These are phyloP conservation scores for Pistacia integerrima DNA, from an alignment of 345 rosid genomes.

Conservation along the genomic window DNA sequence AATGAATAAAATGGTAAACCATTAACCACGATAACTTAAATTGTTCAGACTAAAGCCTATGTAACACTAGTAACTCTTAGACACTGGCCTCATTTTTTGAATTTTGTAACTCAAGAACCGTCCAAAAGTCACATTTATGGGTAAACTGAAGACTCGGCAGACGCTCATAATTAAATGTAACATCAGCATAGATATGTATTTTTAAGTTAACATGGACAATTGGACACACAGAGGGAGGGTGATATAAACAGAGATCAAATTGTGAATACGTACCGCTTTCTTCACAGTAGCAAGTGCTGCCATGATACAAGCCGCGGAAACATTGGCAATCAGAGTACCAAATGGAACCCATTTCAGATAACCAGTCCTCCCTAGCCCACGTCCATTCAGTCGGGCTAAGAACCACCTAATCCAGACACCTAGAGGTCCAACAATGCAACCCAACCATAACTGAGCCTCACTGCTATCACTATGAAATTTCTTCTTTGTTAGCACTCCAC, in stretches of 20 bases:
- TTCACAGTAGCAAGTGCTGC: constrained; percentile 67
- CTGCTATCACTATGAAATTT: constrained; percentile 53
- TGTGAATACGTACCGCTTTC: constrained; percentile 51
- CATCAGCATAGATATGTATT: too few species aligned
- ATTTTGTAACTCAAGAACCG: too few species aligned
- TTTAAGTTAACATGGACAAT: background rate
- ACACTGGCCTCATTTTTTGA: too few species aligned
- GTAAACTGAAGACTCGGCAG: too few species aligned
- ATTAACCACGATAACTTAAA: too few species aligned
- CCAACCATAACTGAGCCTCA: constrained; percentile 73
- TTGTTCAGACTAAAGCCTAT: too few species aligned
- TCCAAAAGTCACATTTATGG: too few species aligned
- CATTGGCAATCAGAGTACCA: constrained; percentile 86
- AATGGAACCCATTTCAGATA: constrained; percentile 80
- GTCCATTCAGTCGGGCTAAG: constrained; percentile 80
- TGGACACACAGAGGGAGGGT: background rate
- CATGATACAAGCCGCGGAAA: constrained; percentile 76
- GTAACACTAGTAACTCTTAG: too few species aligned
- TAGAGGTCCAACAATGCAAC: constrained; percentile 67
- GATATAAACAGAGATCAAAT: background rate
- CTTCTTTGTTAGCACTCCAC: constrained; percentile 47
- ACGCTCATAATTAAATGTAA: too few species aligned
- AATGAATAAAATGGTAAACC: too few species aligned
- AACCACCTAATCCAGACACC: constrained; percentile 99
- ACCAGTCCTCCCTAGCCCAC: constrained; percentile 67